phyloP scores from a whole-genome alignment of 805 yeast species.

The Wickerhamomyces rabaulensis region DNA sequence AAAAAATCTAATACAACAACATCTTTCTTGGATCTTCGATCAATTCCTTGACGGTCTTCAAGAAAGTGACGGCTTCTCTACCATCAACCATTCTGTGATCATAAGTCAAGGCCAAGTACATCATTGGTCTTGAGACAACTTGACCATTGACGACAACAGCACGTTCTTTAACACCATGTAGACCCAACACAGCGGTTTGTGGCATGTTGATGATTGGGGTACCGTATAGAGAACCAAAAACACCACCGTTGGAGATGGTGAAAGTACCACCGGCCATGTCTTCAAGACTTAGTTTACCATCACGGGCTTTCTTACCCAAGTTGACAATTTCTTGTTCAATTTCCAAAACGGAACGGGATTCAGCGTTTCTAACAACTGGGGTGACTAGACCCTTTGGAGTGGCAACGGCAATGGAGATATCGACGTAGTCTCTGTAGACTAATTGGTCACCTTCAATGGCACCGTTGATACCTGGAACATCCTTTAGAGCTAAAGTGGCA shows the following conservation, averaged over 20 bases:
- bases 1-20: constrained; percentile 47
- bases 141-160: constrained; percentile 95
- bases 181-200: constrained; percentile 95
- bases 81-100: constrained; percentile 98
- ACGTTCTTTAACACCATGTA: constrained; percentile 97
- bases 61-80: constrained; percentile 97
- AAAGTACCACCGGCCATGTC: constrained; percentile 99
- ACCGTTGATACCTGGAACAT: constrained; percentile 92
- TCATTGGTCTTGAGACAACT: constrained; percentile 97
- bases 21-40: constrained; percentile 99
- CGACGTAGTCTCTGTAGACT: constrained; percentile 94
- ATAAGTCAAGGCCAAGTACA: constrained; percentile 97
- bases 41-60: constrained; percentile 92
- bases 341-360: constrained; percentile 80
- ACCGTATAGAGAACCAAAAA: constrained; percentile 95
- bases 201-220: constrained; percentile 98
- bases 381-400: constrained; percentile 99
- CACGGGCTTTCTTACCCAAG: constrained; percentile 92
- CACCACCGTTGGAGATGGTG: constrained; percentile 99
- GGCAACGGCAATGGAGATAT: constrained; percentile 94
- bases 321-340: constrained; percentile 80
- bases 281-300: constrained; percentile 91
- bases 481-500: constrained; percentile 85
- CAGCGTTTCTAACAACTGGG: constrained; percentile 96
- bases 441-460: constrained; percentile 92